Evolutionary conservation across 495 filamentous ascomycete species (phyloP).

Genomic region (Aspergillus egyptiacus): DNA sequence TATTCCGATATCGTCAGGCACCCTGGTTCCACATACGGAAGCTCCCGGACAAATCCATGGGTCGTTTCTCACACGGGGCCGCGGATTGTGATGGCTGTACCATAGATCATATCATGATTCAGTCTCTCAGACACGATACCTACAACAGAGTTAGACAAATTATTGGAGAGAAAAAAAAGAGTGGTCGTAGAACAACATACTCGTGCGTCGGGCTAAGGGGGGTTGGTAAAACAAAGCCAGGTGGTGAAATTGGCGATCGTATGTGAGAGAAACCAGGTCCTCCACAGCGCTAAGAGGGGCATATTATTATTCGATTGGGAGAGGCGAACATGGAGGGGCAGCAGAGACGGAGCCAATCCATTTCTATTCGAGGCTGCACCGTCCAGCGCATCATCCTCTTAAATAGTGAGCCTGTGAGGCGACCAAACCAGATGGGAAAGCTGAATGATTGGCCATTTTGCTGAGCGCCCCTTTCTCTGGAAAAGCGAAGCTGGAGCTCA

Average conservation of each 20-base stretch:
- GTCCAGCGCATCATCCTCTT: conserved; percentile 16
- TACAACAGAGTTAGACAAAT: no score
- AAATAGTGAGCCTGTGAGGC: no score
- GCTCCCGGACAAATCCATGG: conserved; percentile 19
- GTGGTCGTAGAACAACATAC: no score
- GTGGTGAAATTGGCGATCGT: conserved; percentile 1
- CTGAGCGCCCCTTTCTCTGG: conserved; percentile 4
- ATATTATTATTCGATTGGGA: neutral
- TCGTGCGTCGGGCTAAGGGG: conserved; percentile 10
- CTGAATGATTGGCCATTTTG: conserved; percentile 14
- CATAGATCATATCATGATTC: no score
- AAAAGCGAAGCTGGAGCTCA: no score
- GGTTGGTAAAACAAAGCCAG: conserved; percentile 4
- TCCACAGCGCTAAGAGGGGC: conserved; percentile 6
- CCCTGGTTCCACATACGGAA: conserved; percentile 11
- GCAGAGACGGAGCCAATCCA: conserved; percentile 8
- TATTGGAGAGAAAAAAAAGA: no score
- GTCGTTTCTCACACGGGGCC: conserved; percentile 17
- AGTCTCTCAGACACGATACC: no score
- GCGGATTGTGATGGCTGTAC: conserved; percentile 18
- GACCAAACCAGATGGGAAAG: conserved; percentile 5
- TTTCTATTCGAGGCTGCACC: conserved; percentile 18
- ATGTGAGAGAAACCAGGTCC: neutral
- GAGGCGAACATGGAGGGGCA: conserved; percentile 6
- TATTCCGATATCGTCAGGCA: neutral